Percentiles rank a stretch among this genome's conserved stretches.
Conservation (phyloP, 2,329 filamentous ascomycete species). For the Colletotrichum plurivorum region DNA sequence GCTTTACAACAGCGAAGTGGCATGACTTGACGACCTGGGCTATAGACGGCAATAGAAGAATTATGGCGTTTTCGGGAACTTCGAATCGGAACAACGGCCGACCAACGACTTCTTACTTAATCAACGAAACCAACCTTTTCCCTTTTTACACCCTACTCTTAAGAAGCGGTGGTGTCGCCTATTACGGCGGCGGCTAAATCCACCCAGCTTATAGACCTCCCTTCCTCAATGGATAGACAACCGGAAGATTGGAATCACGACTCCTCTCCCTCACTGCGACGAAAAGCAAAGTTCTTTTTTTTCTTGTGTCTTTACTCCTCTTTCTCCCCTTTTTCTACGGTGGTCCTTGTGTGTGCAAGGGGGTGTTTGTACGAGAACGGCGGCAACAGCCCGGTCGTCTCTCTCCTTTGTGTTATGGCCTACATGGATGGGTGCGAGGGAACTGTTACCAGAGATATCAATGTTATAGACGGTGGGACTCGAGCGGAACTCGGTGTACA, state of each 20-base stretch:
- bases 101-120: constrained; percentile 37
- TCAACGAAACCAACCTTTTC: constrained; percentile 13
- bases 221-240: constrained; percentile 26
- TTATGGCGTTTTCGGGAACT: constrained; percentile 50
- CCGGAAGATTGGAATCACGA: constrained; percentile 34
- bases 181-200: constrained; percentile 8
- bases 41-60: constrained; percentile 57
- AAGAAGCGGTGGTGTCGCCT: constrained; percentile 27
- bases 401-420: constrained; percentile 21
- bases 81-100: constrained; percentile 29
- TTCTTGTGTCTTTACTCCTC: constrained; percentile 6
- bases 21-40: constrained; percentile 56
- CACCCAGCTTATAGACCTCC: constrained; percentile 30
- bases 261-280: constrained; percentile 29
- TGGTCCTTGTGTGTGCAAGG: constrained; percentile 7
- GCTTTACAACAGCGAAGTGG: constrained; percentile 42
- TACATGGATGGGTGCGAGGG: constrained; percentile 10
- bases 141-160: not conserved
- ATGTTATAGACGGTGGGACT: constrained; percentile 31
- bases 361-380: constrained; percentile 19
- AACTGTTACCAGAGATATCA: constrained; percentile 26
- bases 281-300: constrained; percentile 29
- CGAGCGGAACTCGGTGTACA: constrained; percentile 18
- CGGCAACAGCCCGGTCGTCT: constrained; percentile 15
- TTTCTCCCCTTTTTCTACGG: not conserved